These are phyloP conservation scores for Ustilago sp. DNA, from an alignment of 1,284 basidiomycete species.

Conservation along the genomic window DNA sequence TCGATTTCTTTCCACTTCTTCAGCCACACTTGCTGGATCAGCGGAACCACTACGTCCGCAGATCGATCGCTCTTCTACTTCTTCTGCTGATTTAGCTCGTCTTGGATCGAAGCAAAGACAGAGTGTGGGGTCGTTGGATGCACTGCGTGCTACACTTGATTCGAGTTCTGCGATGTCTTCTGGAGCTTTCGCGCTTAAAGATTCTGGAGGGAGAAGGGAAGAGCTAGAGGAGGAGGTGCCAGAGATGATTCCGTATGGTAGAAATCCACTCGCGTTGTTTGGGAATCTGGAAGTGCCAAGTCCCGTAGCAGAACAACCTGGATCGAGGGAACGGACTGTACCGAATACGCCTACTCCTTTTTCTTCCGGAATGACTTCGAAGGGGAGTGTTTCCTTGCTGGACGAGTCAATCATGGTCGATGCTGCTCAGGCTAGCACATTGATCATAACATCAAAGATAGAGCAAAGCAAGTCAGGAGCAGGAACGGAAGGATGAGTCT, in stretches of 20 bases:
- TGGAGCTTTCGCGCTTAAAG: too few relatives aligned
- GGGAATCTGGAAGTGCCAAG: not conserved
- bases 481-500: too few relatives aligned
- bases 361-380: not conserved
- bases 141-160: slow-evolving; percentile 12
- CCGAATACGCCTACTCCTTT: not conserved
- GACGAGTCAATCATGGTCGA: not conserved
- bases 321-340: not conserved
- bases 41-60: slow-evolving; percentile 19
- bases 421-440: too few relatives aligned
- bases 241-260: slow-evolving; percentile 21
- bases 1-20: slow-evolving; percentile 16
- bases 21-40: slow-evolving; percentile 14
- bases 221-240: not conserved
- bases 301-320: not conserved
- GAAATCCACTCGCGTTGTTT: not conserved
- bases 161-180: not conserved
- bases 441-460: too few relatives aligned
- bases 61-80: slow-evolving; percentile 14
- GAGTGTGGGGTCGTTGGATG: slow-evolving; percentile 20
- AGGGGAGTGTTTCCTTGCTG: not conserved
- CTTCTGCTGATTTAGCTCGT: slow-evolving; percentile 4
- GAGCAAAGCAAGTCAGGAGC: too few relatives aligned
- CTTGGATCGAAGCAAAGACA: not conserved
- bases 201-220: not conserved